These are phyloP conservation scores for Candida pseudoviswanathii DNA, from an alignment of 1,139 yeast species.

Conservation along the genomic window DNA sequence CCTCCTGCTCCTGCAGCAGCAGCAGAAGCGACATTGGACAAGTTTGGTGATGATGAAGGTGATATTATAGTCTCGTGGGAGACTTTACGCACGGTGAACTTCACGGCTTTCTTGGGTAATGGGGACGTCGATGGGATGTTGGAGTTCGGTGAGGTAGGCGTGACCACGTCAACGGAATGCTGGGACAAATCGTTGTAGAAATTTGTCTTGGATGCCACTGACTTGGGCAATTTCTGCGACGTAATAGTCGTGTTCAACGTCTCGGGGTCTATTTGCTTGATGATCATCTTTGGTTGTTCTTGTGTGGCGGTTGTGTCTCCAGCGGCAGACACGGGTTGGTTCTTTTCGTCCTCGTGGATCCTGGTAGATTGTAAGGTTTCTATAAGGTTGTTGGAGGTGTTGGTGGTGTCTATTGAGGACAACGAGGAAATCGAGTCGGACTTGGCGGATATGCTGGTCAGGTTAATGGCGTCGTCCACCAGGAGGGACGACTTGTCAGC, in stretches of 20 bases:
- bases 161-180: background rate
- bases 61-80: conserved; percentile 34
- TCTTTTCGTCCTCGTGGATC: conserved; percentile 1
- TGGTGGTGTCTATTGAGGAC: conserved; percentile 29
- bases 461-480: background rate
- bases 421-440: conserved; percentile 25
- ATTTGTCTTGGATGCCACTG: conserved; percentile 15
- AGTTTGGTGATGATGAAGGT: conserved; percentile 15
- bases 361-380: conserved; percentile 26
- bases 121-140: conserved; percentile 6
- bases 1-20: too few relatives aligned
- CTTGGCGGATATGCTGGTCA: background rate
- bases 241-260: background rate
- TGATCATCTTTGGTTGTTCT: background rate
- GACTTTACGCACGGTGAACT: conserved; percentile 47
- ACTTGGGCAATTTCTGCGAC: conserved; percentile 12
- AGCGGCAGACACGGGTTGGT: conserved; percentile 1
- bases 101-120: conserved; percentile 31
- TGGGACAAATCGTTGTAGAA: conserved; percentile 13
- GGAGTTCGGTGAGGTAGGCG: conserved; percentile 8
- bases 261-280: conserved; percentile 5
- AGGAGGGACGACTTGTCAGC: background rate
- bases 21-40: background rate
- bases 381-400: conserved; percentile 36
- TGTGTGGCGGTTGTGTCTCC: conserved; percentile 4